phyloP scores from a whole-genome alignment of 2,329 filamentous ascomycete species.

The Cephalotrichum gorgonifer region DNA sequence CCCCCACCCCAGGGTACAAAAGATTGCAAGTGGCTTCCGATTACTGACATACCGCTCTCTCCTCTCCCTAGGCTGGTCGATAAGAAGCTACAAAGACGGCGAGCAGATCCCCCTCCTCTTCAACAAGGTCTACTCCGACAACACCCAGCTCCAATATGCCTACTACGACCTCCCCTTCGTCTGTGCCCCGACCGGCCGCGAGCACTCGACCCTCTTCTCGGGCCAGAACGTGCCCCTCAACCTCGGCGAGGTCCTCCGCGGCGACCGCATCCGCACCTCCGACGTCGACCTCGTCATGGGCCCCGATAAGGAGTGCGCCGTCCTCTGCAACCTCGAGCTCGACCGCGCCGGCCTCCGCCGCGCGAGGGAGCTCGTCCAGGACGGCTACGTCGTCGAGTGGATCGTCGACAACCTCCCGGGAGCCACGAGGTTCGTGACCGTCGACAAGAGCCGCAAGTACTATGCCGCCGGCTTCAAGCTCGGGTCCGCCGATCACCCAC shows the following conservation, averaged over 20 bases:
- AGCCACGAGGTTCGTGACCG: constrained; percentile 78
- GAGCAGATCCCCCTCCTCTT: constrained; percentile 77
- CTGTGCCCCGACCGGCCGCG: constrained; percentile 62
- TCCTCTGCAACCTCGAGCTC: constrained; percentile 61
- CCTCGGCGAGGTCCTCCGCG: constrained; percentile 76
- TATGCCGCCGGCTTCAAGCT: constrained; percentile 87
- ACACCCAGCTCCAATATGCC: constrained; percentile 83
- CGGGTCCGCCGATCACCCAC: constrained; percentile 60
- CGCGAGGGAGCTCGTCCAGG: constrained; percentile 61
- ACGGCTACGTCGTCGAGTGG: constrained; percentile 85
- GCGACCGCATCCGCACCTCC: constrained; percentile 75
- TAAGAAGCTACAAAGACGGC: constrained; percentile 66
- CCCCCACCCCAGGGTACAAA: too few relatives aligned
- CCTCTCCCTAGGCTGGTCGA: constrained; percentile 56
- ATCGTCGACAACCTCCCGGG: constrained; percentile 87
- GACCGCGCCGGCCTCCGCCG: constrained; percentile 53
- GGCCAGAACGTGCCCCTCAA: constrained; percentile 74
- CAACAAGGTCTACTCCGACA: constrained; percentile 86
- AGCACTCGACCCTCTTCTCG: constrained; percentile 56
- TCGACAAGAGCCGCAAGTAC: constrained; percentile 76
- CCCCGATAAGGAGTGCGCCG: constrained; percentile 60
- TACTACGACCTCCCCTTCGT: constrained; percentile 85
- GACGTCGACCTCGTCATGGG: constrained; percentile 75
- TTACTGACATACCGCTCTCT: constrained; percentile 3
- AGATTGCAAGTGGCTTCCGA: too few relatives aligned